A percentile compares a stretch with the other conserved stretches of the same genome.
Conservation (phyloP, 129 eudicot genomes). For the Silybum marianum region DNA sequence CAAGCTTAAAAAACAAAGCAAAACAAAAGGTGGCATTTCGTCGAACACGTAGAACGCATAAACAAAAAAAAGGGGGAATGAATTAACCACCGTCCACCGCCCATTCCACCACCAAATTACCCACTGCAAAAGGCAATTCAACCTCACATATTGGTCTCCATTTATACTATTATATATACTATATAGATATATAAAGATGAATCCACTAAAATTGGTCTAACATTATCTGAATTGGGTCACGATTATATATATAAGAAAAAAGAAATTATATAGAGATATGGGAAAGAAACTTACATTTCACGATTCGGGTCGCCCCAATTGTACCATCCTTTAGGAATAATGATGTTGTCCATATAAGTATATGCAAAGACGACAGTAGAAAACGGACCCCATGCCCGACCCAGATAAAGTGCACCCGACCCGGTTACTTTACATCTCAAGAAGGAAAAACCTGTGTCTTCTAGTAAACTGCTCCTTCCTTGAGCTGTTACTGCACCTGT, state of each 20-base stretch:
- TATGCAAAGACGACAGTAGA: conserved; percentile 88
- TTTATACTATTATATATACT: background rate
- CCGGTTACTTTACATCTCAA: conserved; percentile 87
- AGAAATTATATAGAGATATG: background rate
- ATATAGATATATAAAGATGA: conserved; percentile 1
- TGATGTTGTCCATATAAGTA: conserved; percentile 85
- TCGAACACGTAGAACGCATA: conserved; percentile 26
- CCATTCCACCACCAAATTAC: conserved; percentile 38
- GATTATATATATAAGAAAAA: too few species aligned
- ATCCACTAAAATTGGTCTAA: conserved; percentile 37
- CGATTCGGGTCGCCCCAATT: conserved; percentile 94
- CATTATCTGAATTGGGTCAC: background rate
- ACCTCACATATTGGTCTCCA: background rate
- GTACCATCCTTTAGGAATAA: conserved; percentile 93
- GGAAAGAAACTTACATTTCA: conserved; percentile 62
- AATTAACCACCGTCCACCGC: conserved; percentile 46
- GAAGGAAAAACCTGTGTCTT: conserved; percentile 94
- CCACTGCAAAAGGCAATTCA: conserved; percentile 32
- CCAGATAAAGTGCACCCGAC: conserved; percentile 84
- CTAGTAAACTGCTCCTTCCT: conserved; percentile 71
- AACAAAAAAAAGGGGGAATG: conserved; percentile 19
- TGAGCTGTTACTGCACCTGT: conserved; percentile 97
- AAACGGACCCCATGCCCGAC: conserved; percentile 97
- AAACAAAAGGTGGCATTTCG: conserved; percentile 23
- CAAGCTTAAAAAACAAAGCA: background rate